Evolutionary conservation across 1,284 basidiomycete species (phyloP), one percentile per base, ranked within the genome.

Genomic region (Tilletia caries): DNA sequence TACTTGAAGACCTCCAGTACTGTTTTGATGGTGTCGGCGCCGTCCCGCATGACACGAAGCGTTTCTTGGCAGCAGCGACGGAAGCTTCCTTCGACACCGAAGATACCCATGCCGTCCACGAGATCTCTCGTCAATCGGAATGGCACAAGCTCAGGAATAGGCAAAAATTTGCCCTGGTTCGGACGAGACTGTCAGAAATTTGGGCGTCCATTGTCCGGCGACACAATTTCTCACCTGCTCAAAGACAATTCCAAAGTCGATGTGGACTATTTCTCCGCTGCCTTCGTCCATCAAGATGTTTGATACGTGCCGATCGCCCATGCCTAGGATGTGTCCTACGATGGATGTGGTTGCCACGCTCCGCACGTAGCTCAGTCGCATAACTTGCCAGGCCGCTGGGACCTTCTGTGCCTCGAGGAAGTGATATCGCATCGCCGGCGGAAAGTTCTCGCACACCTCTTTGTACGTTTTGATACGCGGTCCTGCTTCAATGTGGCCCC

Each of bases 1-100:
- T 97, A 89, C 83, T 92, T 93, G 88, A 98, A 96, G 13, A 98
- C 95, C 80, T 97, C 95, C 44, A 98, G 87, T 0, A 98, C 91
- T 1, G 95, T 98, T 86, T 95, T 88, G 79, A 98, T 91, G 54
- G 95, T 89, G 68, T 91, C 90, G 0, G 92, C 91, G 8, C 90
- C 89, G 64, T 91, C 90, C 8, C 95, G 88, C 58, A 98, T 85
- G 10, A 98, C 94, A 18, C 93, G 89, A 18, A 98, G 85, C 0
- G 94, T 97, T 83, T 98, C 93, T 84, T 98, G 93, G 2, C 93
- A 91, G 82, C 95, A 98, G 34, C 93, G 89, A 71, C 95, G 89
- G 86, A 96, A 98, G 4, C 96, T 94, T 0, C 95, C 95, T 73
- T 95, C 90, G 0, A 93, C 92, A 0, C 94, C 94, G 23, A 91